Evolutionary conservation across 2,329 filamentous ascomycete genomes (phyloP).

Genomic region (Fusarium nygamai): DNA sequence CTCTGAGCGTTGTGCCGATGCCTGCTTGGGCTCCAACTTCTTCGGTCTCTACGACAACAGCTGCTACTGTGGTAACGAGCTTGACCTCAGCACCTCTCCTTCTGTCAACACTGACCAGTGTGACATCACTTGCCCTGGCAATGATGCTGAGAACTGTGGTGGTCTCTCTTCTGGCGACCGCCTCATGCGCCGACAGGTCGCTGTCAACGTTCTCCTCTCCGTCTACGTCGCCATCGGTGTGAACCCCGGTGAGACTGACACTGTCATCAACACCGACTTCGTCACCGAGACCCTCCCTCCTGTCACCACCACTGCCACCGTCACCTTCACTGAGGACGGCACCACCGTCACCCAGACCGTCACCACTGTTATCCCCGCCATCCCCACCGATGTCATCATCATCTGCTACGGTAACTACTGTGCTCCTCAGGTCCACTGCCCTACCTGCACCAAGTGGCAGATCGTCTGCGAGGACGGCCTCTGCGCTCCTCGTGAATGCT

Average conservation of each 20-base stretch:
- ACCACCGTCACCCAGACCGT: constrained; percentile 37
- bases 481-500: constrained; percentile 45
- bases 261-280: constrained; percentile 28
- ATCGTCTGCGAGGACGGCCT: constrained; percentile 49
- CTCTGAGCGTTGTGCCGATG: constrained; percentile 33
- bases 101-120: constrained; percentile 34
- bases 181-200: constrained; percentile 35
- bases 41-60: constrained; percentile 40
- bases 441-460: constrained; percentile 39
- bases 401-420: constrained; percentile 47
- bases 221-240: constrained; percentile 28
- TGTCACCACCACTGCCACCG: constrained; percentile 39
- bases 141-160: constrained; percentile 40
- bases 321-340: constrained; percentile 43
- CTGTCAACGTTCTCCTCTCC: constrained; percentile 38
- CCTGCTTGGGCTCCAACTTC: constrained; percentile 40
- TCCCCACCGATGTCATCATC: constrained; percentile 38
- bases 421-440: constrained; percentile 43
- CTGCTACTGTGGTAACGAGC: constrained; percentile 45
- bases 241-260: constrained; percentile 21
- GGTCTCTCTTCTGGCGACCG: constrained; percentile 24
- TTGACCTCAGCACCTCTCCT: constrained; percentile 17
- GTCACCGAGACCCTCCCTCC: constrained; percentile 42
- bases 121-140: constrained; percentile 44
- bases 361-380: constrained; percentile 34